Conservation (phyloP, 208 protist genomes). For the Wallacemonas rigidus region DNA sequence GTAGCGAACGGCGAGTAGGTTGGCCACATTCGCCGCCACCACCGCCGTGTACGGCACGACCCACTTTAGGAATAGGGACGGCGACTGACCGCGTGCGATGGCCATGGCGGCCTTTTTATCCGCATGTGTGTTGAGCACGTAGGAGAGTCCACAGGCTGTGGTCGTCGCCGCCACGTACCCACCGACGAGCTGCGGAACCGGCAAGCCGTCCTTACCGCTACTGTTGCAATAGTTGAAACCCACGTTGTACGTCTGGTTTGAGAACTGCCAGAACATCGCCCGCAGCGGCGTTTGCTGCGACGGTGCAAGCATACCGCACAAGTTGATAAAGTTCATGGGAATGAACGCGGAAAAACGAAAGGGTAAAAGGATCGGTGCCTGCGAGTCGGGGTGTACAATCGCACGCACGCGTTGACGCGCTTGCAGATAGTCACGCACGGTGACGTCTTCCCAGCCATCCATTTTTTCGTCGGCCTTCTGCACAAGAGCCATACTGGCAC, state of each 20-base stretch:
- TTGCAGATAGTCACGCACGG: conserved; percentile 40
- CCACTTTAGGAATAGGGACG: conserved; percentile 23
- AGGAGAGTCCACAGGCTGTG: conserved; percentile 36
- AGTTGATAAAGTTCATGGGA: conserved; percentile 87
- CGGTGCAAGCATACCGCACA: conserved; percentile 73
- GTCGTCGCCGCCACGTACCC: conserved; percentile 40
- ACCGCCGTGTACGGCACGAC: conserved; percentile 84
- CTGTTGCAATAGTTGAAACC: conserved; percentile 92
- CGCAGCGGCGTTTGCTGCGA: conserved; percentile 56
- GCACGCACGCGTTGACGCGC: conserved; percentile 47
- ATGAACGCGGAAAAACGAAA: conserved; percentile 91
- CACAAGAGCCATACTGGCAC: conserved; percentile 32
- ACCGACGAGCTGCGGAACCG: conserved; percentile 39
- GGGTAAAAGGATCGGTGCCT: conserved; percentile 64
- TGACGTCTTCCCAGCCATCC: conserved; percentile 29
- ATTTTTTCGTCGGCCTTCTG: conserved; percentile 26
- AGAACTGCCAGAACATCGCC: conserved; percentile 88
- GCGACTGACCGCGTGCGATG: conserved; percentile 26
- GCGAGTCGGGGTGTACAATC: conserved; percentile 83
- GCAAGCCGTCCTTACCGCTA: conserved; percentile 68
- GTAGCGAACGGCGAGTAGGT: conserved; percentile 76
- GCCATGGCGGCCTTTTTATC: conserved; percentile 18
- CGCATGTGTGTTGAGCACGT: conserved; percentile 23
- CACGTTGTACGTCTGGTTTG: conserved; percentile 92
- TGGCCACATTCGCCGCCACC: conserved; percentile 73